phyloP scores from a whole-genome alignment of 257 asterid species.

The Capsicum chinense region DNA sequence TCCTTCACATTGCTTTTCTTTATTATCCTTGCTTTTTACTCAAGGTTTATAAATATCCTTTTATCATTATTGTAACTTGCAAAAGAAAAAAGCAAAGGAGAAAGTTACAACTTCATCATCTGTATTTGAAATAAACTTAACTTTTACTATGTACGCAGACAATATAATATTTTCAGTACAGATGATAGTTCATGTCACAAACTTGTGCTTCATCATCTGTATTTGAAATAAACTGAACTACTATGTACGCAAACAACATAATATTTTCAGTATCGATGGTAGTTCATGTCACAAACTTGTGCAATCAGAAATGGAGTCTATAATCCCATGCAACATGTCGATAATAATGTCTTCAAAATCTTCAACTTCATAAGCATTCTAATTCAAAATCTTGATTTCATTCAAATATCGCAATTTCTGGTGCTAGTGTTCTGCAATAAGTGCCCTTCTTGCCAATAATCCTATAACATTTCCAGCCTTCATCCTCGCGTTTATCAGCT shows the following conservation, averaged over 20 bases:
- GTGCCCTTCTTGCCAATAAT: conserved; percentile 63
- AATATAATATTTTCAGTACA: too few relatives aligned
- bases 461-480: conserved; percentile 10
- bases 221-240: too few relatives aligned
- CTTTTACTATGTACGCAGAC: too few relatives aligned
- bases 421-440: conserved; percentile 40
- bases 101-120: not conserved
- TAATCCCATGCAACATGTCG: not conserved
- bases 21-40: not conserved
- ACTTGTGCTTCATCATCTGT: not conserved
- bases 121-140: too few relatives aligned
- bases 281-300: not conserved
- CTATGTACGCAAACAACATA: too few relatives aligned
- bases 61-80: not conserved
- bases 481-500: conserved; percentile 31
- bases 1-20: not conserved
- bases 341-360: conserved; percentile 6
- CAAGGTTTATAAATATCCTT: not conserved
- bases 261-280: too few relatives aligned
- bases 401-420: not conserved
- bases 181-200: not conserved
- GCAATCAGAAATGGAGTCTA: not conserved
- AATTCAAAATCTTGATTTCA: not conserved
- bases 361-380: not conserved
- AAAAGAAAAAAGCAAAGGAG: not conserved